phyloP scores from a whole-genome alignment of 2,329 filamentous ascomycete genomes.

The Verticillium albo-atrum region DNA sequence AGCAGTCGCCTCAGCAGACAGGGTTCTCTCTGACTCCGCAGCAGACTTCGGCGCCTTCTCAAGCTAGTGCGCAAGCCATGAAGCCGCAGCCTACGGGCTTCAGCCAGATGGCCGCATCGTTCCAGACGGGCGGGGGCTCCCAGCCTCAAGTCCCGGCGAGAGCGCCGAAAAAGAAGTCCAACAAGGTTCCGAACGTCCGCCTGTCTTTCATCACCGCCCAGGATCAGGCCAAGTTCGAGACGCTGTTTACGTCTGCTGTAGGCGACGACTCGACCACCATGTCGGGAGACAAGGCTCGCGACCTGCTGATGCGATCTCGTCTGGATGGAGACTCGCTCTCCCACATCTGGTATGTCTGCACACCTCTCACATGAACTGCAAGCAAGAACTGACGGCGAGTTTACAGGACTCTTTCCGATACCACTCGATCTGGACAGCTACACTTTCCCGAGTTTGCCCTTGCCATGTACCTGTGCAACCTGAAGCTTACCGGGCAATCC shows the following conservation, averaged over 20 bases:
- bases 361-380: neutral
- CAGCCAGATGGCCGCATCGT: constrained; percentile 62
- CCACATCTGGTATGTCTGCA: constrained; percentile 74
- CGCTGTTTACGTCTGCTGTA: constrained; percentile 92
- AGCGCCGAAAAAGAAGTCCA: constrained; percentile 46
- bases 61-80: constrained; percentile 50
- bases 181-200: constrained; percentile 88
- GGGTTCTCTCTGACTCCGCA: constrained; percentile 45
- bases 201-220: constrained; percentile 93
- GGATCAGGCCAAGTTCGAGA: constrained; percentile 96
- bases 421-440: constrained; percentile 91
- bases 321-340: constrained; percentile 83
- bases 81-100: constrained; percentile 65
- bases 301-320: constrained; percentile 83
- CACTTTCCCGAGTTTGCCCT: constrained; percentile 97
- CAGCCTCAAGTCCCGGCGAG: constrained; percentile 28
- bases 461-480: constrained; percentile 97
- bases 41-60: constrained; percentile 42
- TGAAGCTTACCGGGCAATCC: constrained; percentile 82
- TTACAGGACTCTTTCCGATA: constrained; percentile 81
- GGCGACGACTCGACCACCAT: constrained; percentile 80
- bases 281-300: constrained; percentile 87
- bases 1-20: constrained; percentile 36
- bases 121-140: constrained; percentile 48
- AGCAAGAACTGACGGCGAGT: constrained; percentile 14